Base-by-base conservation (phyloP, 139 green algal species). In the Auxenochlorella pyrenoidosa region DNA sequence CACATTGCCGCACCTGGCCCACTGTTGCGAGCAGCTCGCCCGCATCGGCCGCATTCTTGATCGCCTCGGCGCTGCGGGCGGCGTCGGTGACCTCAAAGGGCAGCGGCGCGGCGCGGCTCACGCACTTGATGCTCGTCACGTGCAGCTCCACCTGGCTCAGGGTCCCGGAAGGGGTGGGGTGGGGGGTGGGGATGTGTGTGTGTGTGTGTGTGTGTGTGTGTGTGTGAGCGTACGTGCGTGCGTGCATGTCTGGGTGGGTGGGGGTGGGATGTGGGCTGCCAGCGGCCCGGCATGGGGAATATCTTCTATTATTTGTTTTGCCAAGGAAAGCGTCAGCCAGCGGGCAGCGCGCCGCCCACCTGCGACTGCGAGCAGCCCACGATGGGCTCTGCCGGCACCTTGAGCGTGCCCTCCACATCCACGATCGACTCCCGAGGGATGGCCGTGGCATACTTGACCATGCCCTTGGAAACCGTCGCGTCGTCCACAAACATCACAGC, bases 401-500 rank as follows among this genome's bases (percentile, higher is more conserved):
- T 86, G 38, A 99, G 71, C 0, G 92, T 51, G 59, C 96, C 98
- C 38, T 90, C 90, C 8, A 99, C 90, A 88, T 99, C 98, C 66
- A 99, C 95, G 47, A 99, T 96, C 24, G 94, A 97, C 93, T 99
- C 98, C n/a, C 95, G 95, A 6, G 94, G 89, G 54, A 99, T 91
- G 87, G 92, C 92, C 18, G 90, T 94, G 5, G 95, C 95, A 84
- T 99, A 99, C 95, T 99, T 99, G 43, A 99, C 95, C 98, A 99
- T 99, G 79, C 92, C 91, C 73, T 98, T 98, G 93, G 90, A 96
- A 28, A 99, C 96, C 0, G 88, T 95, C 24, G 86, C 88, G 70
- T 98, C 96, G 68, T 98, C 94, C 28, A 95, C 94, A 88, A 98
- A 98, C 77, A 99, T 71, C n/a, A 97, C 89, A 10, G 86, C 93